Percentiles rank a stretch among this genome's conserved stretches.
These are phyloP conservation scores for Leccinellum albellum DNA, from an alignment of 768 basidiomycete genomes.

Conservation along the genomic window DNA sequence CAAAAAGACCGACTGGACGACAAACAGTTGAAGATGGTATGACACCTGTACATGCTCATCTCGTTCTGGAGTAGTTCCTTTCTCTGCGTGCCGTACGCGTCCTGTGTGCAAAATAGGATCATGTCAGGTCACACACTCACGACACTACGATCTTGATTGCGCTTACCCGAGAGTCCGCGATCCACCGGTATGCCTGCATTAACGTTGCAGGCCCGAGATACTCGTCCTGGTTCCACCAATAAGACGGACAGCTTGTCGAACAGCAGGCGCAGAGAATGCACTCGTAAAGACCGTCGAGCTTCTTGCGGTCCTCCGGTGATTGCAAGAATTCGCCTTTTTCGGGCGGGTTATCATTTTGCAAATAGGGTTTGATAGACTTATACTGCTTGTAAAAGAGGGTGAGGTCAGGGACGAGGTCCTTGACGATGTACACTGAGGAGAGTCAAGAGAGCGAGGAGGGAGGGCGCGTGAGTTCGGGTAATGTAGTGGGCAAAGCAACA, in stretches of 20 bases:
- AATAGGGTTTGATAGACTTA: conserved; percentile 97
- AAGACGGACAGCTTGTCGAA: conserved; percentile 94
- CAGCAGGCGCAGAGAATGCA: conserved; percentile 97
- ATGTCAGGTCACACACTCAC: neutral
- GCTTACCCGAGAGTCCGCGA: conserved; percentile 89
- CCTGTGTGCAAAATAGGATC: conserved; percentile 39
- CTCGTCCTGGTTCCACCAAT: conserved; percentile 99
- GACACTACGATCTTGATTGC: conserved; percentile 40
- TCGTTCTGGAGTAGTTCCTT: conserved; percentile 94
- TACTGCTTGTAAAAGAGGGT: conserved; percentile 98
- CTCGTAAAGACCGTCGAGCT: conserved; percentile 96
- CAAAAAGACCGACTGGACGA: conserved; percentile 1
- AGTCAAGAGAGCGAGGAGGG: neutral
- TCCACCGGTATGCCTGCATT: conserved; percentile 98
- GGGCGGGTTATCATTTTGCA: conserved; percentile 90
- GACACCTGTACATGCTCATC: conserved; percentile 95
- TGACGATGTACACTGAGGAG: conserved; percentile 89
- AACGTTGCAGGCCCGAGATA: conserved; percentile 96
- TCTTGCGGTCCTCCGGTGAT: conserved; percentile 86
- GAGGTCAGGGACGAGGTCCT: conserved; percentile 93
- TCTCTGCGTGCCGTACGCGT: conserved; percentile 71
- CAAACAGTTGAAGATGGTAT: conserved; percentile 96
- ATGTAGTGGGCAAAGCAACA: neutral
- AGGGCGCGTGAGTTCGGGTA: neutral
- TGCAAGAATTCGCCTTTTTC: conserved; percentile 85